Conservation (phyloP, 306 rosid species). For the Cicer pinnatifidum region DNA sequence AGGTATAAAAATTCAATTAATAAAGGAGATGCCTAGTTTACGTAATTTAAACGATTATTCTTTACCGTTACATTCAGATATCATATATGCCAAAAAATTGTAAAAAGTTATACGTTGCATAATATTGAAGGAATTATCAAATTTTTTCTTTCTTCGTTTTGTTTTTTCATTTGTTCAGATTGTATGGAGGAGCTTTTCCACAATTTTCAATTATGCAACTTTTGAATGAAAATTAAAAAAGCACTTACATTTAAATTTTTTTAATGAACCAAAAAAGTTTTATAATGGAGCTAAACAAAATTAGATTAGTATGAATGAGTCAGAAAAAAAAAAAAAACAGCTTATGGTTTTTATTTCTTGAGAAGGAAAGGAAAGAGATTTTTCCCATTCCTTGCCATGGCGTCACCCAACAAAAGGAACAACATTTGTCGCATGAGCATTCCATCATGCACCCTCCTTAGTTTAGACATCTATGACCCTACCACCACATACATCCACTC, state of each 20-base stretch:
- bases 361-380: constrained; percentile 37
- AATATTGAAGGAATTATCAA: constrained; percentile 18
- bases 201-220: constrained; percentile 45
- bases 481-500: constrained; percentile 42
- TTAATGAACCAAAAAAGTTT: constrained; percentile 32
- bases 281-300: constrained; percentile 24
- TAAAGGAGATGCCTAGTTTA: no score
- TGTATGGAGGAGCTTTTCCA: constrained; percentile 46
- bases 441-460: constrained; percentile 44
- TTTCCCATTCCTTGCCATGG: constrained; percentile 42
- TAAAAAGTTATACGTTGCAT: background rate
- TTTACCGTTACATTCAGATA: no score
- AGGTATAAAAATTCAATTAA: no score
- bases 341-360: constrained; percentile 21
- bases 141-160: background rate
- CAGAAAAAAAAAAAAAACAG: constrained; percentile 9
- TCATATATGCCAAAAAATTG: no score
- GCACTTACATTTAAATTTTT: constrained; percentile 33
- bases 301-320: constrained; percentile 28
- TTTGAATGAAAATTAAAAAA: constrained; percentile 46
- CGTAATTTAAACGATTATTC: no score
- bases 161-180: constrained; percentile 2
- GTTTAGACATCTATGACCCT: constrained; percentile 42
- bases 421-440: constrained; percentile 41
- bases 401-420: constrained; percentile 55